Conservation (phyloP, 2,329 filamentous ascomycete genomes). For the Penicillium occitanis region DNA sequence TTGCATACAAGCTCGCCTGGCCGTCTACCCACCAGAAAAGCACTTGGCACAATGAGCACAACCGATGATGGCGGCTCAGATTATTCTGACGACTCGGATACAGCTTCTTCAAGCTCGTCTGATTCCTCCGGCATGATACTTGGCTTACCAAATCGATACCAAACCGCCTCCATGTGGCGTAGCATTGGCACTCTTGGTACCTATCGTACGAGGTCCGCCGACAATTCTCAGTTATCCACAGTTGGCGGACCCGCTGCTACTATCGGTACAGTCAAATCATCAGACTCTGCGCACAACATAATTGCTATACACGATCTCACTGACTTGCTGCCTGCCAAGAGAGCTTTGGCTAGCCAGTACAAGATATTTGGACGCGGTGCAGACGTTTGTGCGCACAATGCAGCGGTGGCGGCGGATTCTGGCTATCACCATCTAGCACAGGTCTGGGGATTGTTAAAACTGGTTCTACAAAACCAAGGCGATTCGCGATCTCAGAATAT, state of each 20-base stretch:
- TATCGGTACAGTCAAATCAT: conserved; percentile 49
- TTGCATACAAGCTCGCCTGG: conserved; percentile 55
- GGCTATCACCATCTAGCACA: conserved; percentile 71
- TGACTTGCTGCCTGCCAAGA: conserved; percentile 73
- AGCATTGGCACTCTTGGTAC: conserved; percentile 53
- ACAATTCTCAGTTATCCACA: conserved; percentile 52
- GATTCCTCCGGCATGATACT: conserved; percentile 46
- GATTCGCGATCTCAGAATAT: conserved; percentile 65
- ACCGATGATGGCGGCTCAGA: conserved; percentile 48
- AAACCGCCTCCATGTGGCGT: conserved; percentile 54
- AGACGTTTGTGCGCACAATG: conserved; percentile 83
- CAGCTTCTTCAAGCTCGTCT: conserved; percentile 59
- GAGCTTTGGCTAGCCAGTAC: conserved; percentile 74
- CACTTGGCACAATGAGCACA: conserved; percentile 40
- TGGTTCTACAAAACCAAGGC: conserved; percentile 75
- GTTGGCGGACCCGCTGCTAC: conserved; percentile 42
- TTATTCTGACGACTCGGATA: conserved; percentile 54
- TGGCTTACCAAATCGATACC: conserved; percentile 49
- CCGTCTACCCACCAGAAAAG: conserved; percentile 17
- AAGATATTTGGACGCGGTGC: conserved; percentile 77
- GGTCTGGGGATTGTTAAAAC: conserved; percentile 77
- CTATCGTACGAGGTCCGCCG: conserved; percentile 53
- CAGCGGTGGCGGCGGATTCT: conserved; percentile 69
- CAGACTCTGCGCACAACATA: conserved; percentile 61
- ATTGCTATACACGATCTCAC: conserved; percentile 72